phyloP scores from a whole-genome alignment of 257 asterid genomes.

The Rehmannia glutinosa region DNA sequence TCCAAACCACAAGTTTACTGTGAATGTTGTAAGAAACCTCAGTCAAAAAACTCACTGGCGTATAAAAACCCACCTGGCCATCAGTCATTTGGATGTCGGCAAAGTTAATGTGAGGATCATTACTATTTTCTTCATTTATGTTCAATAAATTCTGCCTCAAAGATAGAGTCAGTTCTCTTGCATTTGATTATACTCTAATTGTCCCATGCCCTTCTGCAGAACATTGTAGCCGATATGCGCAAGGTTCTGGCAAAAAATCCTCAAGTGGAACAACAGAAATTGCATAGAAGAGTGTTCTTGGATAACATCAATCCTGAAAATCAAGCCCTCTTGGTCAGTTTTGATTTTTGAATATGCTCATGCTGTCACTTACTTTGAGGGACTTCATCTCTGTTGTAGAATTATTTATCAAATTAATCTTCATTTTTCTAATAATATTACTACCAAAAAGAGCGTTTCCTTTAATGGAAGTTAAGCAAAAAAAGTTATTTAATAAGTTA shows the following conservation, averaged over 20 bases:
- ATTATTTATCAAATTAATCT: neutral
- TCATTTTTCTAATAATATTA: neutral
- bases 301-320: slow-evolving; percentile 70
- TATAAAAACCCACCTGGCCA: slow-evolving; percentile 80
- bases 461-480: neutral
- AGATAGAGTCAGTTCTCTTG: slow-evolving; percentile 1
- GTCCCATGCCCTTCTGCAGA: slow-evolving; percentile 38
- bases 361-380: no score
- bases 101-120: slow-evolving; percentile 64
- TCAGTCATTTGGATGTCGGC: slow-evolving; percentile 84
- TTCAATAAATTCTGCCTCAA: neutral
- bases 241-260: slow-evolving; percentile 89
- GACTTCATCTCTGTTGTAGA: neutral
- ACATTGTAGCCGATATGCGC: slow-evolving; percentile 94
- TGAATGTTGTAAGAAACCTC: slow-evolving; percentile 81
- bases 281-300: slow-evolving; percentile 85
- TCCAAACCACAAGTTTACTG: slow-evolving; percentile 90
- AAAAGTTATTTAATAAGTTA: no score
- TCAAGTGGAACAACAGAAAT: slow-evolving; percentile 86
- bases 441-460: neutral
- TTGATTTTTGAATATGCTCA: slow-evolving; percentile 19
- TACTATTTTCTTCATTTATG: neutral
- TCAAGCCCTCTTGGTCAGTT: slow-evolving; percentile 82
- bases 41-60: slow-evolving; percentile 97
- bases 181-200: slow-evolving; percentile 2